A percentile compares a stretch with the other conserved stretches of the same genome.
Conservation (phyloP, 148 eudicot genomes). For the Nepenthes mirabilis region DNA sequence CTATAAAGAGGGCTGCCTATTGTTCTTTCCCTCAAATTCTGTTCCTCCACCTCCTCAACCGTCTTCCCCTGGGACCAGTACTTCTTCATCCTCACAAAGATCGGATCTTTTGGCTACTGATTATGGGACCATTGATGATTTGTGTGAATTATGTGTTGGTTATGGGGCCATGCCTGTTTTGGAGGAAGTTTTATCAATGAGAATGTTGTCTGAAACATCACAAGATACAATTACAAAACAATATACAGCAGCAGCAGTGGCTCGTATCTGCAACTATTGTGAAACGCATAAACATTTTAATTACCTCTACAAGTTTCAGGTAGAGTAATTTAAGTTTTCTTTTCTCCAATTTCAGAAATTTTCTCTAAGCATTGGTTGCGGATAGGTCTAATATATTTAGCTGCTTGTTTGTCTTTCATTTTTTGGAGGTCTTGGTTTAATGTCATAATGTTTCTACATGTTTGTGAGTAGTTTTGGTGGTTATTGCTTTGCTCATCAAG, state of each 20-base stretch:
- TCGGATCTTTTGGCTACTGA: constrained; percentile 74
- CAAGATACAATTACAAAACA: constrained; percentile 40
- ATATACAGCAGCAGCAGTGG: constrained; percentile 62
- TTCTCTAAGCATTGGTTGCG: neutral
- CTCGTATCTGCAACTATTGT: constrained; percentile 73
- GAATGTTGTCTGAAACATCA: constrained; percentile 32
- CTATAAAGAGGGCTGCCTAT: constrained; percentile 67
- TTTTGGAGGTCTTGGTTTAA: too few species aligned
- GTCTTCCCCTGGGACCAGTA: constrained; percentile 39
- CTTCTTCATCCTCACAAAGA: constrained; percentile 79
- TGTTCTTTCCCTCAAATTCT: constrained; percentile 73
- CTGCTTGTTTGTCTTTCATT: too few species aligned
- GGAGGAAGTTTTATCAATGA: constrained; percentile 74
- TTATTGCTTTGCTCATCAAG: too few species aligned
- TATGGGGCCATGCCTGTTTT: constrained; percentile 80
- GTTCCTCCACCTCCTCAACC: constrained; percentile 74
- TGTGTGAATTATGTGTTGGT: constrained; percentile 72
- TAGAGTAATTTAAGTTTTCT: constrained; percentile 11
- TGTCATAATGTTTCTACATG: too few species aligned
- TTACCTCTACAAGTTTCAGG: constrained; percentile 84
- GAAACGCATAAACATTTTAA: constrained; percentile 89
- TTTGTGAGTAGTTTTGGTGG: too few species aligned
- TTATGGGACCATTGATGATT: constrained; percentile 81
- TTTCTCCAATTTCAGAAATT: neutral
- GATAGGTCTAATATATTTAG: too few species aligned